phyloP scores from a whole-genome alignment of 805 yeast species.

The Yamadazyma philogaea region DNA sequence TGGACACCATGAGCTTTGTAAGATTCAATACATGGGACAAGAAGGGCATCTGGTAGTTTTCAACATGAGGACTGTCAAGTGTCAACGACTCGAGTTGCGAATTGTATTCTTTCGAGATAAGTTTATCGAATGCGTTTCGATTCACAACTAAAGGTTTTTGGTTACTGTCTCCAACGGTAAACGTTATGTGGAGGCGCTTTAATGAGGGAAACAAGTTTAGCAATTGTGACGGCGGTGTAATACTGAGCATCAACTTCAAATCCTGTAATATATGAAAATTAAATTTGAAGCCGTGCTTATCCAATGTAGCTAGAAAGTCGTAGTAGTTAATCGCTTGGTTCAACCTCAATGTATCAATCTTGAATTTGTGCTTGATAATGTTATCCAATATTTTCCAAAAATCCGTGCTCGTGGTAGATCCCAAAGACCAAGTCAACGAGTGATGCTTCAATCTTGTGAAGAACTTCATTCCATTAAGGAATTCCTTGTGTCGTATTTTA shows the following conservation, averaged over 20 bases:
- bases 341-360: slow-evolving; percentile 25
- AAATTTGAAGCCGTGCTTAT: slow-evolving; percentile 26
- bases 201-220: slow-evolving; percentile 10
- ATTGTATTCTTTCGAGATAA: background rate
- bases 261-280: slow-evolving; percentile 19
- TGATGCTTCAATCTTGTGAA: slow-evolving; percentile 22
- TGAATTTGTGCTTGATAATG: slow-evolving; percentile 22
- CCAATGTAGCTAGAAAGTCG: slow-evolving; percentile 21
- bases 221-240: slow-evolving; percentile 2
- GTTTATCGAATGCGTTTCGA: slow-evolving; percentile 10
- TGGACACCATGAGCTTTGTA: slow-evolving; percentile 25
- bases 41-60: slow-evolving; percentile 26
- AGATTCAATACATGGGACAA: slow-evolving; percentile 22
- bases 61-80: slow-evolving; percentile 25
- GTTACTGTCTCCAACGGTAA: background rate
- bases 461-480: slow-evolving; percentile 25
- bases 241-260: slow-evolving; percentile 19
- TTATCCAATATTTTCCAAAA: slow-evolving; percentile 27
- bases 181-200: slow-evolving; percentile 6
- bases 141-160: background rate
- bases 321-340: slow-evolving; percentile 27
- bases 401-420: slow-evolving; percentile 24
- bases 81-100: slow-evolving; percentile 18
- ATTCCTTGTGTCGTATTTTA: slow-evolving; percentile 27
- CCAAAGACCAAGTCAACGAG: slow-evolving; percentile 18